phyloP scores from a whole-genome alignment of 257 asterid species.

The Solanum commersonii region DNA sequence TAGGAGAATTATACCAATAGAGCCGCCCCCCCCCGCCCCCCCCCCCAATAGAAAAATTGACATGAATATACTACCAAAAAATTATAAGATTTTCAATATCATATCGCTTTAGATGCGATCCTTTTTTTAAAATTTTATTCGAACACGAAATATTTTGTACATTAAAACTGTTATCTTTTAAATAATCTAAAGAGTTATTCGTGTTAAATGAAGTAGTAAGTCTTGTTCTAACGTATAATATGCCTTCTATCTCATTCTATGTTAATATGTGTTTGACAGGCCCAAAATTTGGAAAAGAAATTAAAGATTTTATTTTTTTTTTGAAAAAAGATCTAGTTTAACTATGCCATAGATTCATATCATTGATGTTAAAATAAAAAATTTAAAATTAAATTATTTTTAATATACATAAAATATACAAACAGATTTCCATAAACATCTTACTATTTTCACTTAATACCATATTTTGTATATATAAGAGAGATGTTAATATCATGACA shows the following conservation, averaged over 20 bases:
- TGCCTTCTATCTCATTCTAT: background rate
- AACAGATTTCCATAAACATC: too few species aligned
- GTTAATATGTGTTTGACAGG: background rate
- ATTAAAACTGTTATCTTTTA: background rate
- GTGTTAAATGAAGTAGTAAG: background rate
- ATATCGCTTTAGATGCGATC: background rate
- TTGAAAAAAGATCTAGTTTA: too few species aligned
- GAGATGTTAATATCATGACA: background rate
- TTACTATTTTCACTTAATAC: too few species aligned
- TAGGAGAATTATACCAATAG: background rate
- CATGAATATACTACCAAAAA: background rate
- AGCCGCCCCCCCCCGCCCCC: too few species aligned
- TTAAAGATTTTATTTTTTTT: too few species aligned
- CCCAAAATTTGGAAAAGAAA: background rate
- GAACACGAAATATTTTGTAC: background rate
- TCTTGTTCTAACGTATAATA: background rate
- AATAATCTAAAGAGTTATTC: background rate
- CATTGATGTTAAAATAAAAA: too few species aligned
- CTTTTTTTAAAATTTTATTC: background rate
- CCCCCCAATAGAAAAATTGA: too few species aligned
- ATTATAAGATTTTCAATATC: background rate
- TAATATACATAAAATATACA: too few species aligned
- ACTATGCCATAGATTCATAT: too few species aligned
- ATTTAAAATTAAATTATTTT: too few species aligned
- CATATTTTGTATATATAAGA: too few species aligned